phyloP scores from a whole-genome alignment of 2,329 filamentous ascomycete species.

The Sclerotinia subarctica region DNA sequence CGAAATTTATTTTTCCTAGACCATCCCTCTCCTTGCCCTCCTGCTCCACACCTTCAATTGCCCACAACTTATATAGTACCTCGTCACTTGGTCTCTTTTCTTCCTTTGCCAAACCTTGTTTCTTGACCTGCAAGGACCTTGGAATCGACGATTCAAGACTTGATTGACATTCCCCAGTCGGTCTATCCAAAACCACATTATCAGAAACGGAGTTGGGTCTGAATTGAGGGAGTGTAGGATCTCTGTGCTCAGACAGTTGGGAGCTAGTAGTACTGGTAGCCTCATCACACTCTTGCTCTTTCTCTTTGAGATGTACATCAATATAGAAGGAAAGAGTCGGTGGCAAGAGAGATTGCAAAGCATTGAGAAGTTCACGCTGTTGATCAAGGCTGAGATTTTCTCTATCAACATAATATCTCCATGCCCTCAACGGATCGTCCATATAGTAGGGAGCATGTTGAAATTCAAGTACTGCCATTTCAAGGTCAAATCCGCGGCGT shows the following conservation, averaged over 20 bases:
- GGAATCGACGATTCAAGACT: not conserved
- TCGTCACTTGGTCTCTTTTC: slow-evolving; percentile 20
- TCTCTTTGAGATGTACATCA: slow-evolving; percentile 2
- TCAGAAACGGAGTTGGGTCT: slow-evolving; percentile 50
- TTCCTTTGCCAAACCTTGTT: not conserved
- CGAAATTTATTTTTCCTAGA: slow-evolving; percentile 71
- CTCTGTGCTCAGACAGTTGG: slow-evolving; percentile 35
- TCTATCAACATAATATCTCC: slow-evolving; percentile 3
- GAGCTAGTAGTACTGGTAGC: slow-evolving; percentile 3
- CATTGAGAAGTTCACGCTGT: not conserved
- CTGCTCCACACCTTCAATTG: slow-evolving; percentile 35
- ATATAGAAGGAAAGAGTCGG: slow-evolving; percentile 3
- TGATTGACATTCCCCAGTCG: not conserved
- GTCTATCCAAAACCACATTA: not conserved
- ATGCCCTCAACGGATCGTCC: slow-evolving; percentile 10
- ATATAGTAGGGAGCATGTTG: not conserved
- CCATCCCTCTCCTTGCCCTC: slow-evolving; percentile 72
- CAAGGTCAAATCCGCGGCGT: slow-evolving; percentile 6
- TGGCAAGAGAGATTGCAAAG: not conserved
- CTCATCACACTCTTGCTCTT: slow-evolving; percentile 9
- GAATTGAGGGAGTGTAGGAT: slow-evolving; percentile 68
- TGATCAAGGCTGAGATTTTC: not conserved
- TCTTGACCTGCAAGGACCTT: slow-evolving; percentile 1
- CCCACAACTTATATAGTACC: slow-evolving; percentile 30
- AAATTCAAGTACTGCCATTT: slow-evolving; percentile 4